Evolutionary conservation across 768 basidiomycete species (phyloP).

Genomic region (Naganishia friedmannii): DNA sequence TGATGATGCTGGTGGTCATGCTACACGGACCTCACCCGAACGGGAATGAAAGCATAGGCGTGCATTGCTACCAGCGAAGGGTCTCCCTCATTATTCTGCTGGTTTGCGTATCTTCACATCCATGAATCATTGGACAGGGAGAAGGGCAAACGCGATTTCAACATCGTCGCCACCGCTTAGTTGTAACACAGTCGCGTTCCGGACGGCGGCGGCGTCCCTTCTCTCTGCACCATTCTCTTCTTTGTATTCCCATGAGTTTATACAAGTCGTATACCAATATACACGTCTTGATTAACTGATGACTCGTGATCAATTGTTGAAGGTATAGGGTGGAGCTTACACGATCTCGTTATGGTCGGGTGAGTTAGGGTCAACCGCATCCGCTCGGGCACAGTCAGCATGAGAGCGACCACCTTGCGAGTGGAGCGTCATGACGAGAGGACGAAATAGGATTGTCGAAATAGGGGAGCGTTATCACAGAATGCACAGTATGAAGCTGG

Average conservation of each 20-base stretch:
- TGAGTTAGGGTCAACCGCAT: background rate
- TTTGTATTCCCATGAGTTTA: background rate
- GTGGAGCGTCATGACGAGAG: no score
- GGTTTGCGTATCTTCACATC: no score
- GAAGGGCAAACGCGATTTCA: background rate
- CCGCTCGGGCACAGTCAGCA: background rate
- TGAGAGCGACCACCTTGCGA: background rate
- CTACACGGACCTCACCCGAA: background rate
- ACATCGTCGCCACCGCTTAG: background rate
- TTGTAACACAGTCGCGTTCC: background rate
- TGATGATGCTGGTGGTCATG: background rate
- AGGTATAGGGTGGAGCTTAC: no score
- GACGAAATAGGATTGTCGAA: background rate
- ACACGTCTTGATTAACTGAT: no score
- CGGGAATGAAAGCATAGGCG: background rate
- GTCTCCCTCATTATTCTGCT: no score
- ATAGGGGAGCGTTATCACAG: no score
- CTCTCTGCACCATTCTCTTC: background rate
- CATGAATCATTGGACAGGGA: background rate
- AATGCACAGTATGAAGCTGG: no score
- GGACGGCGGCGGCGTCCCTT: no score
- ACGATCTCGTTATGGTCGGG: no score
- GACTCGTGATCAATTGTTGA: no score
- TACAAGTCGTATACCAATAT: background rate
- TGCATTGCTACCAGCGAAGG: no score